A percentile compares a stretch with the other conserved stretches of the same genome.
phyloP scores from a whole-genome alignment of 768 basidiomycete genomes.

The Tricholoma sp. region DNA sequence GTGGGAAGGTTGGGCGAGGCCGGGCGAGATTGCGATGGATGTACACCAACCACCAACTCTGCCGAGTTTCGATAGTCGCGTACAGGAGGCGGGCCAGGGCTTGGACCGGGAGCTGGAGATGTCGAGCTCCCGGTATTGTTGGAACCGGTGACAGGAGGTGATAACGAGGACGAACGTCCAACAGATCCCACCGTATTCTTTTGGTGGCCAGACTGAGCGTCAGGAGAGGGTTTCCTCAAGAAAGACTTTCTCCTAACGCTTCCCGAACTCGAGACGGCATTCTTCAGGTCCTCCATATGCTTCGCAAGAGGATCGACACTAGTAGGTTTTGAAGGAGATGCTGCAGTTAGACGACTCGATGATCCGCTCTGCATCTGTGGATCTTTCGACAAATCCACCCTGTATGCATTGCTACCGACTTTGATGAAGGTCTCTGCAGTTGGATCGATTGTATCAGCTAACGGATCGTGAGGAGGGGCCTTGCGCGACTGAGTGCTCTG shows the following conservation, averaged over 20 bases:
- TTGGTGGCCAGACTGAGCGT: slow-evolving; percentile 12
- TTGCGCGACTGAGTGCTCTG: slow-evolving; percentile 15
- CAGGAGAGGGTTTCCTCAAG: slow-evolving; percentile 23
- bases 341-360: slow-evolving; percentile 17
- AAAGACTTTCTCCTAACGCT: slow-evolving; percentile 43
- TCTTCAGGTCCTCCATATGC: slow-evolving; percentile 58
- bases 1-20: slow-evolving; percentile 72
- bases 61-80: slow-evolving; percentile 75
- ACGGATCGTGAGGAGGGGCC: slow-evolving; percentile 40
- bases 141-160: slow-evolving; percentile 24
- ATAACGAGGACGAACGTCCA: slow-evolving; percentile 26
- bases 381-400: slow-evolving; percentile 58
- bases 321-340: slow-evolving; percentile 28
- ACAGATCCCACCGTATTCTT: slow-evolving; percentile 20
- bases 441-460: slow-evolving; percentile 59
- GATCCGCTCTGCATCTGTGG: slow-evolving; percentile 46
- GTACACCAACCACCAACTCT: slow-evolving; percentile 71
- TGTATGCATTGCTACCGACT: slow-evolving; percentile 63
- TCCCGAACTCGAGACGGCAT: slow-evolving; percentile 38
- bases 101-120: slow-evolving; percentile 12
- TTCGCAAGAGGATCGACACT: slow-evolving; percentile 59
- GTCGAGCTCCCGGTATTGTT: slow-evolving; percentile 17
- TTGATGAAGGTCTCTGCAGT: slow-evolving; percentile 63
- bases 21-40: slow-evolving; percentile 68
- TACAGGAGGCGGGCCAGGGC: slow-evolving; percentile 24